These are phyloP conservation scores for Spinellus fusiger DNA, from an alignment of 192 early-diverging fungal genomes.

Conservation along the genomic window DNA sequence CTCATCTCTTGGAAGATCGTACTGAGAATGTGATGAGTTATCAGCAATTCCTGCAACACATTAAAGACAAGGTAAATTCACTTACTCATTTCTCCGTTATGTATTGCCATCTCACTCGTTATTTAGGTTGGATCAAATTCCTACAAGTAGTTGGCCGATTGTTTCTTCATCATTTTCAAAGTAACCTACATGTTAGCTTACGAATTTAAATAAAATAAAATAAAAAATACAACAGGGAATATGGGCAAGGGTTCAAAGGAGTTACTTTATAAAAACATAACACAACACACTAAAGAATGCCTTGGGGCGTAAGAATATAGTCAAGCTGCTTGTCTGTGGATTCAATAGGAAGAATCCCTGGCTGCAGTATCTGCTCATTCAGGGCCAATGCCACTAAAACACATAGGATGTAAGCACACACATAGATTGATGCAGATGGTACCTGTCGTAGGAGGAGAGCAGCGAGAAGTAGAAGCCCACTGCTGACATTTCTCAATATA, in stretches of 20 bases:
- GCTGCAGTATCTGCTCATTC: conserved; percentile 36
- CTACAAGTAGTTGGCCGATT: too few species aligned
- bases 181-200: too few species aligned
- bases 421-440: neutral
- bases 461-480: conserved; percentile 19
- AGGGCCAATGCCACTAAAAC: conserved; percentile 40
- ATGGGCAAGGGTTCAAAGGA: neutral
- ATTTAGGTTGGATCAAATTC: too few species aligned
- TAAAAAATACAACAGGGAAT: neutral
- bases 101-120: too few species aligned
- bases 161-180: too few species aligned
- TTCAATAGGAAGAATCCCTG: conserved; percentile 22
- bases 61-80: conserved; percentile 57
- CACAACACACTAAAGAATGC: neutral
- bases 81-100: neutral
- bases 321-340: conserved; percentile 25
- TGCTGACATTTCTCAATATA: conserved; percentile 37
- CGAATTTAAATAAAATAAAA: too few species aligned
- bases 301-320: conserved; percentile 19
- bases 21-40: conserved; percentile 73
- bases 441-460: conserved; percentile 34
- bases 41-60: conserved; percentile 65
- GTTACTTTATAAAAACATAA: neutral
- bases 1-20: conserved; percentile 90
- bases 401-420: neutral